phyloP scores from a whole-genome alignment of 1,284 basidiomycete genomes.

The Puccinia horiana region DNA sequence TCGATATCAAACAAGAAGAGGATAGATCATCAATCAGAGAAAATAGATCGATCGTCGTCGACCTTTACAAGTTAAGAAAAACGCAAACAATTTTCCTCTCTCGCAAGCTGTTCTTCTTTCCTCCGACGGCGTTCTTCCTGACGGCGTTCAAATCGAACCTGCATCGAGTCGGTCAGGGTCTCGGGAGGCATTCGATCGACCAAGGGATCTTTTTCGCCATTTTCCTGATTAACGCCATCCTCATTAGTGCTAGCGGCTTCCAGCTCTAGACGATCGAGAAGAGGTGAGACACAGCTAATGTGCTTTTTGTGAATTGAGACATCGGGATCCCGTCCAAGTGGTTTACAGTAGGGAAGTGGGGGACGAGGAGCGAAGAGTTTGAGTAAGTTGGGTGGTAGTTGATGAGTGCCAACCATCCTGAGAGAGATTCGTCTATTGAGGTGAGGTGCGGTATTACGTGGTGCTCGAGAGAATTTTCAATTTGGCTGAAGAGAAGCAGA shows the following conservation, averaged over 20 bases:
- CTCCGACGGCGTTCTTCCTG: slow-evolving; percentile 65
- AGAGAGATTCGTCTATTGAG: background rate
- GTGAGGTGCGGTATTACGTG: background rate
- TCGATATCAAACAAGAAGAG: background rate
- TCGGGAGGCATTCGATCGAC: slow-evolving; percentile 49
- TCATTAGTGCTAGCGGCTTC: slow-evolving; percentile 66
- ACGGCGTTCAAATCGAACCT: slow-evolving; percentile 44
- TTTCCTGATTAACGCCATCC: slow-evolving; percentile 47
- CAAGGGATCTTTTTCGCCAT: slow-evolving; percentile 34
- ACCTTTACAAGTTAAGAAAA: background rate
- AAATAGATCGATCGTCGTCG: background rate
- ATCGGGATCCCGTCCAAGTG: slow-evolving; percentile 77
- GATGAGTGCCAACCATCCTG: slow-evolving; percentile 53
- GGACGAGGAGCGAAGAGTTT: slow-evolving; percentile 91
- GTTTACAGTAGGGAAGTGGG: slow-evolving; percentile 77
- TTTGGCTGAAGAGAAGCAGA: too few species aligned
- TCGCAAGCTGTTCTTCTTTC: slow-evolving; percentile 76
- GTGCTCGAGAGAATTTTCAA: background rate
- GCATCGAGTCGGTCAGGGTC: slow-evolving; percentile 45
- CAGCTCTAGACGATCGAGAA: slow-evolving; percentile 74
- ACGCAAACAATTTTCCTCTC: slow-evolving; percentile 66
- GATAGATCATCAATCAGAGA: background rate
- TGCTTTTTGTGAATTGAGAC: slow-evolving; percentile 70
- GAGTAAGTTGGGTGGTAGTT: slow-evolving; percentile 87
- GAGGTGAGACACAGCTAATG: slow-evolving; percentile 69